Base-by-base conservation (phyloP, 176 grass and related monocot species). In the Phoenix dactylifera region DNA sequence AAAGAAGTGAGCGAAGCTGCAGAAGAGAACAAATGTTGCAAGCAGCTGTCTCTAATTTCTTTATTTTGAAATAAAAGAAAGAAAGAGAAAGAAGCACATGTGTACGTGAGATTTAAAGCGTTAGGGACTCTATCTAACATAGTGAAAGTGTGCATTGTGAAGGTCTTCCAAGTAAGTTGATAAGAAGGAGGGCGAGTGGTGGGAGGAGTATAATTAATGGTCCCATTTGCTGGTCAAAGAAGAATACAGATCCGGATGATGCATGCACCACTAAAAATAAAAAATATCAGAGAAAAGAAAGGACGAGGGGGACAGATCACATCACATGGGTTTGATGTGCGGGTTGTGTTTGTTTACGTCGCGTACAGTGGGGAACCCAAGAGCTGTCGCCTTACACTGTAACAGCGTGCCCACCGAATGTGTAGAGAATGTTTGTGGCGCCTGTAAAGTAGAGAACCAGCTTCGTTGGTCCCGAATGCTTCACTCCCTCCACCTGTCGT, bases 401-500 rank as follows among this genome's bases (percentile, higher is more conserved):
- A 25, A 81, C 78, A 51, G 78, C 78, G 67, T 81, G 78, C 5
- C 78, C 78, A 14, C 78, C 72, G 54, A 81, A 81, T 29, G 78
- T 75, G 72, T 81, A 81, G 44, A 81, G 72, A 48, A 81, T 75
- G 51, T 81, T 81, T 5, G 78, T 81, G 59, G 78, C 59, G 51
- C 78, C 78, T 15, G 78, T 81, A 52, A 81, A 81, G 71, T 75
- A 81, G 30, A 81, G 64, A 30, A 81, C 78, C 18, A 75, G 58
- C 65, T 70, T 68, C n/a, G 59, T 64, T 12, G 78, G 71, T 18
- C 65, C 78, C 50, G 78, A 56, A 23, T 81, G 78, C 50, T 52
- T 54, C 78, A 75, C 78, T 15, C 65, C 78, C 58, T 70, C 78
- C 23, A 65, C 72, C 78, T 81, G 17, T 24, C 49, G 55, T 54